Evolutionary conservation across 768 basidiomycete genomes (phyloP), one percentile per base, ranked within the genome.

Genomic region (Hygrocybe punicea): DNA sequence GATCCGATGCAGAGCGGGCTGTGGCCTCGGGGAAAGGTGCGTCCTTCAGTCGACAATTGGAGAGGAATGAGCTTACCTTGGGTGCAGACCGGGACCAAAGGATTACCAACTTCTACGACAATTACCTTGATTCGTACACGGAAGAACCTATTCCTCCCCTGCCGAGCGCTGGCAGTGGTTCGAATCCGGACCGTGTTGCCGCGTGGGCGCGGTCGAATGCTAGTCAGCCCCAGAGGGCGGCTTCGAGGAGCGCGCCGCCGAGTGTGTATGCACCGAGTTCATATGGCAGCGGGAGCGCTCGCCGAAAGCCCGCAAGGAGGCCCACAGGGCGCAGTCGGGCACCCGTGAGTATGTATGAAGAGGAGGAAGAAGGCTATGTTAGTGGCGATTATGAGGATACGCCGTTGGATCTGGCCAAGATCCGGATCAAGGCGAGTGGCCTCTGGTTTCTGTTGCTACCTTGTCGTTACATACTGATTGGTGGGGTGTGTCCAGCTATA

Each of bases 371-470:
- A 51, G 48, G 46, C 17, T 48, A 56, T 47, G 46, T 16, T 16
- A 49, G 48, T 19, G 47, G 46, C 10, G 47, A 51, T 6, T 56
- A 47, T 17, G 48, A 56, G 7, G 55, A 56, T 37, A 34, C 46
- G 3, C 48, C 45, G 45, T 39, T 56, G 19, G 56, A 55, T 44
- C 17, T 92, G 68, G 76, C 76, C 46, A 90, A 89, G 73, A 86
- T 95, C 60, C 83, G 91, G 25, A 83, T 96, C 68, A 95, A 93
- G 82, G 90, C 91, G 58, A 60, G 77, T 69, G 16, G n/a, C n/a
- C n/a, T 40, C 39, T 35, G 1, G 19, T 44, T 13, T 51, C 35
- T 10, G 3, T 14, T 42, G 11, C 45, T 19, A 47, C 13, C 17
- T 24, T 29, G 10, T 21, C 16, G 42, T 35, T 51, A 10, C 25